Evolutionary conservation across 345 rosid genomes (phyloP).

Genomic region (Boechera stricta): DNA sequence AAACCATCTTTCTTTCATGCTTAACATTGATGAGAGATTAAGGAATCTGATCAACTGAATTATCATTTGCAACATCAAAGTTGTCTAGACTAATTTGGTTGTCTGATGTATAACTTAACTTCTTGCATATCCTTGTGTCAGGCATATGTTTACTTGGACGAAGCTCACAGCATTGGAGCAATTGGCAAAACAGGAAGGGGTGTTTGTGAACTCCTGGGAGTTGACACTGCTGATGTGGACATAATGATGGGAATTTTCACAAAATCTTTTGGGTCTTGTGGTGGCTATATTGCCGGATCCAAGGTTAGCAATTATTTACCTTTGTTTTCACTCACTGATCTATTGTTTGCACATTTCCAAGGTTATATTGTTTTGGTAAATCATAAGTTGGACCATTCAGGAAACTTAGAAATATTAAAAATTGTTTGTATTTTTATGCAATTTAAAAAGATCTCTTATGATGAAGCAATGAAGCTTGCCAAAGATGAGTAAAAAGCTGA

Average conservation of each 20-base stretch:
- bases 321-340: neutral
- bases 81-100: slow-evolving; percentile 22
- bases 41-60: slow-evolving; percentile 3
- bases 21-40: slow-evolving; percentile 6
- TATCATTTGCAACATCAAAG: slow-evolving; percentile 3
- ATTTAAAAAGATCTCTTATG: too few relatives aligned
- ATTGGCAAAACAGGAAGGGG: slow-evolving; percentile 94
- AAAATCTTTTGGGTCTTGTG: slow-evolving; percentile 97
- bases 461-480: too few relatives aligned
- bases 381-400: slow-evolving; percentile 2
- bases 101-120: neutral
- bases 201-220: slow-evolving; percentile 94
- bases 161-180: slow-evolving; percentile 99
- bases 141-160: slow-evolving; percentile 92
- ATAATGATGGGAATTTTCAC: slow-evolving; percentile 99
- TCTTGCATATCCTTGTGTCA: slow-evolving; percentile 36
- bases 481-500: neutral
- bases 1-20: slow-evolving; percentile 5
- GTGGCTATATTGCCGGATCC: slow-evolving; percentile 97
- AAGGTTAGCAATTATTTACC: slow-evolving; percentile 57
- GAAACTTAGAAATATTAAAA: neutral
- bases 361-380: neutral
- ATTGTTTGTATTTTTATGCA: too few relatives aligned
- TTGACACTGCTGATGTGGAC: slow-evolving; percentile 90
- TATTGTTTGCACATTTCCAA: neutral